Percentiles rank a stretch among this genome's conserved stretches.
Evolutionary conservation across 306 rosid species (phyloP).

Genomic region (Sindora glabra): DNA sequence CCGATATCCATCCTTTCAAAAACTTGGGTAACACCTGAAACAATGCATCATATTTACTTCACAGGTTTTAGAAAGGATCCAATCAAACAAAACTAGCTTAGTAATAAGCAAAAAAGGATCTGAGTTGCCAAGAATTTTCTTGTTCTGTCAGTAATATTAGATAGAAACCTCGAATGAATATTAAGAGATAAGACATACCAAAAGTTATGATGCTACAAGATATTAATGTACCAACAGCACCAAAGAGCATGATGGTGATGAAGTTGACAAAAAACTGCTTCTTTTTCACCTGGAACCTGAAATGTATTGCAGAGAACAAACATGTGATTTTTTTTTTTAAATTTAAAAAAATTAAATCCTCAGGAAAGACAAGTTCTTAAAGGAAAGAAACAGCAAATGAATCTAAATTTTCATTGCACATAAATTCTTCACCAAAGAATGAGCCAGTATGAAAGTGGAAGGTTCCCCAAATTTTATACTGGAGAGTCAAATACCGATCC

Average conservation of each 20-base stretch:
- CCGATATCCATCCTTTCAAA: slow-evolving; percentile 71
- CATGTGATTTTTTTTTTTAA: too few relatives aligned
- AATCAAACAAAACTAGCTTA: not conserved
- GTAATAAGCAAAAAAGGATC: not conserved
- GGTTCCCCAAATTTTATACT: not conserved
- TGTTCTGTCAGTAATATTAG: not conserved
- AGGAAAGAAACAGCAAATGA: too few relatives aligned
- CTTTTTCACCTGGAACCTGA: slow-evolving; percentile 99
- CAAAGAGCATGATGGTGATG: slow-evolving; percentile 72
- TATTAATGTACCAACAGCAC: slow-evolving; percentile 88
- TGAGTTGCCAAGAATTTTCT: not conserved
- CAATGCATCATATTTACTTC: slow-evolving; percentile 33
- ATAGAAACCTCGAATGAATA: not conserved
- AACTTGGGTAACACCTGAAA: slow-evolving; percentile 57
- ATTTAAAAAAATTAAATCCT: too few relatives aligned
- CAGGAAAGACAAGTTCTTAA: too few relatives aligned
- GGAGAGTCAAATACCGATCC: not conserved
- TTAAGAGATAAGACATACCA: slow-evolving; percentile 40
- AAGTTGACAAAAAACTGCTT: slow-evolving; percentile 89
- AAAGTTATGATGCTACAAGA: slow-evolving; percentile 64
- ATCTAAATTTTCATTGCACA: too few relatives aligned
- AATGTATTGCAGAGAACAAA: slow-evolving; percentile 15
- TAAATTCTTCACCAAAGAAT: too few relatives aligned
- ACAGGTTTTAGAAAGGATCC: too few relatives aligned
- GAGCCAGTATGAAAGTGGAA: not conserved